phyloP scores from a whole-genome alignment of 1,284 basidiomycete species.

The Cryptococcus amylolentus region DNA sequence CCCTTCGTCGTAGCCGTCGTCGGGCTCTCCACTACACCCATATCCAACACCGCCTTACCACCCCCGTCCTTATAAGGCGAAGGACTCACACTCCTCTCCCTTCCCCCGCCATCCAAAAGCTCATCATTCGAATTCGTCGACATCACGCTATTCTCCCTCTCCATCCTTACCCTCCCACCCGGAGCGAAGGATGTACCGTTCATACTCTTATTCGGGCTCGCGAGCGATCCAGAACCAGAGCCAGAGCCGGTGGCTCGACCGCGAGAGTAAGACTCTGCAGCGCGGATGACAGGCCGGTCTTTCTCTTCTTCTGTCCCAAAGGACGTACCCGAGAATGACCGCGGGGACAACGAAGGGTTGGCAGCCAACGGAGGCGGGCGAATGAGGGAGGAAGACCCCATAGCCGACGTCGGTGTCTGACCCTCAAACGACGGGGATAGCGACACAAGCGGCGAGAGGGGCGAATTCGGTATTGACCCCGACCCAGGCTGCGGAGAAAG shows the following conservation, averaged over 20 bases:
- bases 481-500: slow-evolving; percentile 18
- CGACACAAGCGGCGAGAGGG: too few relatives aligned
- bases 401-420: too few relatives aligned
- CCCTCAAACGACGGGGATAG: too few relatives aligned
- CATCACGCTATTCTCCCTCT: slow-evolving; percentile 23
- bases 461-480: neutral
- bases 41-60: neutral
- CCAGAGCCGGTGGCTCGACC: neutral
- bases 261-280: neutral
- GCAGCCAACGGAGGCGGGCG: slow-evolving; percentile 29
- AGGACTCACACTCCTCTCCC: slow-evolving; percentile 5
- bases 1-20: slow-evolving; percentile 4
- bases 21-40: neutral
- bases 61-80: neutral
- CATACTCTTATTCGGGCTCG: neutral
- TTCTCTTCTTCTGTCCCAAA: slow-evolving; percentile 19
- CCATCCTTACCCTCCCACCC: slow-evolving; percentile 1
- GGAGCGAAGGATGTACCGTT: neutral
- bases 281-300: slow-evolving; percentile 17
- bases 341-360: slow-evolving; percentile 13
- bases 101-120: slow-evolving; percentile 14
- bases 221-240: neutral
- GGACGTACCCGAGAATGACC: slow-evolving; percentile 1
- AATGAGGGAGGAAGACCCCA: slow-evolving; percentile 4
- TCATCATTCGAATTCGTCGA: slow-evolving; percentile 27